Evolutionary conservation across 768 basidiomycete species (phyloP).

Genomic region (Mycena metata): DNA sequence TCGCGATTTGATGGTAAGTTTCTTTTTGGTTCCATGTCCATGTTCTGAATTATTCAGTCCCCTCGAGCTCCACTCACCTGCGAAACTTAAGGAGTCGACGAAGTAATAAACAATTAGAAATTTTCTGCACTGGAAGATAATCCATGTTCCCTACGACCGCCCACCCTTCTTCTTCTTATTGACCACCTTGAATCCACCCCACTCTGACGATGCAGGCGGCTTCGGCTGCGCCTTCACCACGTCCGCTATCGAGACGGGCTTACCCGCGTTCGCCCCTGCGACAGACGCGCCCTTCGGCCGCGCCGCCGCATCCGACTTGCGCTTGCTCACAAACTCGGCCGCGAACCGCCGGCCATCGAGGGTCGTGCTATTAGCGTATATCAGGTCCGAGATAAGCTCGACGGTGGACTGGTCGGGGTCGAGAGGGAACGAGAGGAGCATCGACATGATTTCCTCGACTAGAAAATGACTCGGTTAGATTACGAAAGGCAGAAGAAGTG

Average conservation of each 20-base stretch:
- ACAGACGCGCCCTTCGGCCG: conserved; percentile 59
- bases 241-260: conserved; percentile 83
- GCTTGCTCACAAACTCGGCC: conserved; percentile 87
- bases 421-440: conserved; percentile 94
- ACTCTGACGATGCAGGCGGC: conserved; percentile 75
- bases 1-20: no score
- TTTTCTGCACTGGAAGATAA: conserved; percentile 21
- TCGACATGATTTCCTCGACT: conserved; percentile 98
- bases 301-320: conserved; percentile 83
- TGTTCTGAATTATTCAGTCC: no score
- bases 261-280: conserved; percentile 56
- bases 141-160: conserved; percentile 55
- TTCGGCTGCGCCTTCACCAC: conserved; percentile 93
- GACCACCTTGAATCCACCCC: conserved; percentile 93
- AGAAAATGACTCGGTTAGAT: conserved; percentile 22
- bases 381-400: conserved; percentile 95
- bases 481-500: neutral
- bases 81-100: neutral
- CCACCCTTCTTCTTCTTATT: conserved; percentile 95
- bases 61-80: no score
- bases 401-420: conserved; percentile 86
- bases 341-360: conserved; percentile 97
- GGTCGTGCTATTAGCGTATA: conserved; percentile 95
- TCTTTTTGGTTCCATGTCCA: no score
- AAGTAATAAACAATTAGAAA: conserved; percentile 14